Conservation (phyloP, 768 basidiomycete species). For the Naematelia aurantialba region DNA sequence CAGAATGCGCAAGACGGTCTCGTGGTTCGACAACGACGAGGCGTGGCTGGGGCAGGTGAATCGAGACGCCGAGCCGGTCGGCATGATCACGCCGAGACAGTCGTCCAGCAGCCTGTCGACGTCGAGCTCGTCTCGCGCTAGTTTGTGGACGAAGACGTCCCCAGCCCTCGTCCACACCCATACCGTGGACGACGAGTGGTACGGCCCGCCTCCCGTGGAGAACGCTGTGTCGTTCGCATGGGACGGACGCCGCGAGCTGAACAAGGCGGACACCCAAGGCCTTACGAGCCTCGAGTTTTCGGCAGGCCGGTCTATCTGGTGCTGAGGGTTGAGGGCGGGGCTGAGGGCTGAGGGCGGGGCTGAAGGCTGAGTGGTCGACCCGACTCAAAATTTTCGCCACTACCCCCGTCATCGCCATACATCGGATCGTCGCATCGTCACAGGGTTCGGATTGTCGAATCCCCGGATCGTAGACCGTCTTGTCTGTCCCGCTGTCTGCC, state of each 20-base stretch:
- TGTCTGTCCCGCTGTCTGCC: not conserved
- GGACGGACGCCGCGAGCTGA: not conserved
- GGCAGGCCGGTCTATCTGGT: slow-evolving; percentile 5
- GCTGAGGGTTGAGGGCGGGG: not conserved
- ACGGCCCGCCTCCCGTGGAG: not conserved
- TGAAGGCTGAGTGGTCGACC: no score
- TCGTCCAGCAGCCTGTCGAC: not conserved
- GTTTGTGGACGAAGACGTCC: not conserved
- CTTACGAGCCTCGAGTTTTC: slow-evolving; percentile 5
- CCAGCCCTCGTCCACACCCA: not conserved
- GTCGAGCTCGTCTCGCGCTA: not conserved
- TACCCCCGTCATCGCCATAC: no score
- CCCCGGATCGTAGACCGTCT: no score
- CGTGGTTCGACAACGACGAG: not conserved
- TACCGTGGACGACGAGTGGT: not conserved
- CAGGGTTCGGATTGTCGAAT: no score
- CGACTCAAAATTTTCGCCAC: no score
- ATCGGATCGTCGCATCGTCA: no score
- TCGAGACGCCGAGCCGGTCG: not conserved
- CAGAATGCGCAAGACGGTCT: not conserved
- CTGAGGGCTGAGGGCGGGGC: no score
- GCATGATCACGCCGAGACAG: not conserved
- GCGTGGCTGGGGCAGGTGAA: not conserved
- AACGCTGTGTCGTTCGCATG: not conserved
- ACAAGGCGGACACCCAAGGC: not conserved